phyloP scores from a whole-genome alignment of 140 eudicot genomes.

The Erigeron philadelphicus region DNA sequence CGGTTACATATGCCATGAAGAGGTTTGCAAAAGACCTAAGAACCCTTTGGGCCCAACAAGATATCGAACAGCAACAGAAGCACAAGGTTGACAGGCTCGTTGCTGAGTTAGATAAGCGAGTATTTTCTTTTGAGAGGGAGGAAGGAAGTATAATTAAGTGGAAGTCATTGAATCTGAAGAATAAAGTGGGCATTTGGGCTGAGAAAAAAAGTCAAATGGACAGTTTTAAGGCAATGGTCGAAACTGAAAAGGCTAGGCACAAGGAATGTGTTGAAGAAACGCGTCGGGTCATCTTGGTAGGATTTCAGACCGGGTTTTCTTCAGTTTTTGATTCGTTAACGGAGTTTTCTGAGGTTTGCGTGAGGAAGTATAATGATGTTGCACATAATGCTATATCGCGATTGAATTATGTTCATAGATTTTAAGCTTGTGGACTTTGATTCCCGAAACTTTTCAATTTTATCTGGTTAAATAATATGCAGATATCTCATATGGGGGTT shows the following conservation, averaged over 20 bases:
- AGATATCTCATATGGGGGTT: not conserved
- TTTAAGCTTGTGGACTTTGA: slow-evolving; percentile 7
- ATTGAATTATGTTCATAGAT: slow-evolving; percentile 5
- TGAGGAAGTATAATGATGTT: slow-evolving; percentile 35
- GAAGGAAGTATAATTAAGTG: slow-evolving; percentile 31
- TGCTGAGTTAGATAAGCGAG: slow-evolving; percentile 33
- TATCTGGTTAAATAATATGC: slow-evolving; percentile 9
- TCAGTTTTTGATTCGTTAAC: slow-evolving; percentile 47
- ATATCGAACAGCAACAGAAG: slow-evolving; percentile 40
- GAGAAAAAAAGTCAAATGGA: slow-evolving; percentile 38
- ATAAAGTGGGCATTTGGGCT: slow-evolving; percentile 22
- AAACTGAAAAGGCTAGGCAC: slow-evolving; percentile 42
- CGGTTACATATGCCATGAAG: slow-evolving; percentile 38
- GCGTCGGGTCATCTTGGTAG: slow-evolving; percentile 28
- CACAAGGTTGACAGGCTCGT: slow-evolving; percentile 44
- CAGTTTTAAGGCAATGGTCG: slow-evolving; percentile 25
- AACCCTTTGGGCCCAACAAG: slow-evolving; percentile 49
- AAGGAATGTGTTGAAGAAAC: slow-evolving; percentile 34
- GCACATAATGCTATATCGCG: slow-evolving; percentile 19
- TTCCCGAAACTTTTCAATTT: not conserved
- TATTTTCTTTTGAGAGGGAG: slow-evolving; percentile 26
- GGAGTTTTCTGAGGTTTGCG: slow-evolving; percentile 39
- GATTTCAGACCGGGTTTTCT: slow-evolving; percentile 43
- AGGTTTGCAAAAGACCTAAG: slow-evolving; percentile 40
- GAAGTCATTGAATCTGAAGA: slow-evolving; percentile 23